Percentiles rank a stretch among this genome's conserved stretches.
phyloP scores from a whole-genome alignment of 192 early-diverging fungal genomes.

The Physocladia obscura region DNA sequence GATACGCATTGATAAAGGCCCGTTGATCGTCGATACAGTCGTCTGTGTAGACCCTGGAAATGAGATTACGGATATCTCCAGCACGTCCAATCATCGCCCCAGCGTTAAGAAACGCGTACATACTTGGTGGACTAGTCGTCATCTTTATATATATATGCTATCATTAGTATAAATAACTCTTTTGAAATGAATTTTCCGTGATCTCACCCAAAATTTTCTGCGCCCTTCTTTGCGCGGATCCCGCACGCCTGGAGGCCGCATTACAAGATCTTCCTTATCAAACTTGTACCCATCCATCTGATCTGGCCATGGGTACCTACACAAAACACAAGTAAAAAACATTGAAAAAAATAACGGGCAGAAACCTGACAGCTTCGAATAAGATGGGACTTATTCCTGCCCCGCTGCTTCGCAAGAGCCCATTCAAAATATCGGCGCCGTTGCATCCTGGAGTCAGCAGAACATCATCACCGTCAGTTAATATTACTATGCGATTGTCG shows the following conservation, averaged over 20 bases:
- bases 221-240: background rate
- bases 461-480: conserved; percentile 34
- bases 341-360: no score
- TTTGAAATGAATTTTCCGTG: background rate
- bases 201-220: background rate
- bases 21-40: conserved; percentile 37
- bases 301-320: conserved; percentile 21
- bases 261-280: background rate
- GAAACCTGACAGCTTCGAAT: conserved; percentile 21
- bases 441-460: conserved; percentile 10
- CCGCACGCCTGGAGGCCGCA: conserved; percentile 3
- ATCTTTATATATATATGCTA: no score
- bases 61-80: conserved; percentile 5
- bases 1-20: conserved; percentile 8
- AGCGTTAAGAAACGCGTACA: conserved; percentile 29
- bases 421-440: conserved; percentile 4
- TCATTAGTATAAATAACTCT: no score
- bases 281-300: background rate
- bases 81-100: conserved; percentile 31
- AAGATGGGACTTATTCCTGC: conserved; percentile 17
- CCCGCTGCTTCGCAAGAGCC: background rate
- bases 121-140: background rate
- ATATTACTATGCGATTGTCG: conserved; percentile 16
- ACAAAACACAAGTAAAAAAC: no score
- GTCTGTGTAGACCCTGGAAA: conserved; percentile 22